Conservation (phyloP, 2,329 filamentous ascomycete genomes). For the Chaetomium olivaceum region DNA sequence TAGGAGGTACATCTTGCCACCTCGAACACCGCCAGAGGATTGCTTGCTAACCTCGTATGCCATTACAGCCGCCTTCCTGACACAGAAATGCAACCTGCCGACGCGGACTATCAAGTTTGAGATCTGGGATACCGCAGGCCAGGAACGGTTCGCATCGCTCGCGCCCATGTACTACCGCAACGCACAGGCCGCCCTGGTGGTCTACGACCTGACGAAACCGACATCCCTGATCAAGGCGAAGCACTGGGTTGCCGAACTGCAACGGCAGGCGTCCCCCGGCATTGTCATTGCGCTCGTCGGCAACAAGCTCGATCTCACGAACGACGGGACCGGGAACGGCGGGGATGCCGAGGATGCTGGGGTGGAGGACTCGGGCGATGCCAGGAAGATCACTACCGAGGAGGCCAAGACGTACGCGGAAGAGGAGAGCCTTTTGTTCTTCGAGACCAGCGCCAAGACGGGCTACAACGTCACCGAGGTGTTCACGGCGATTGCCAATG, state of each 20-base stretch:
- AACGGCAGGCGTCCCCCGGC: conserved; percentile 91
- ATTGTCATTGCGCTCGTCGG: conserved; percentile 97
- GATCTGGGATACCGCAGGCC: conserved; percentile 98
- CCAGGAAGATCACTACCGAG: conserved; percentile 84
- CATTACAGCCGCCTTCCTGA: conserved; percentile 83
- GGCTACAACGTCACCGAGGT: conserved; percentile 93
- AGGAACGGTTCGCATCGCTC: conserved; percentile 94
- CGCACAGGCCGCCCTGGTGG: conserved; percentile 93
- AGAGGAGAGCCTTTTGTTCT: conserved; percentile 91
- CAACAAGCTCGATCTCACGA: conserved; percentile 92
- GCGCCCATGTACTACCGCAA: conserved; percentile 99
- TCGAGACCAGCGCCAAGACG: conserved; percentile 97
- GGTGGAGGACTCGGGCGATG: conserved; percentile 66
- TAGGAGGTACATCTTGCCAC: conserved; percentile 70
- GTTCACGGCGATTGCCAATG: conserved; percentile 96
- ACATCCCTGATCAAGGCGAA: conserved; percentile 95
- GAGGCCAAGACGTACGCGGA: conserved; percentile 93
- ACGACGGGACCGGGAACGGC: conserved; percentile 51
- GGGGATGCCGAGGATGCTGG: conserved; percentile 51
- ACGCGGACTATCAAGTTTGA: conserved; percentile 90
- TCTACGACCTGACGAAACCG: conserved; percentile 97
- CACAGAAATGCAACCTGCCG: conserved; percentile 96
- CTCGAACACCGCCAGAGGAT: conserved; percentile 2
- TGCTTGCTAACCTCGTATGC: conserved; percentile 2
- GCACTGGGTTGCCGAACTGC: conserved; percentile 97